Evolutionary conservation across 2,329 filamentous ascomycete species (phyloP), one percentile per base, ranked within the genome.

Genomic region (Phialocephala subalpina): DNA sequence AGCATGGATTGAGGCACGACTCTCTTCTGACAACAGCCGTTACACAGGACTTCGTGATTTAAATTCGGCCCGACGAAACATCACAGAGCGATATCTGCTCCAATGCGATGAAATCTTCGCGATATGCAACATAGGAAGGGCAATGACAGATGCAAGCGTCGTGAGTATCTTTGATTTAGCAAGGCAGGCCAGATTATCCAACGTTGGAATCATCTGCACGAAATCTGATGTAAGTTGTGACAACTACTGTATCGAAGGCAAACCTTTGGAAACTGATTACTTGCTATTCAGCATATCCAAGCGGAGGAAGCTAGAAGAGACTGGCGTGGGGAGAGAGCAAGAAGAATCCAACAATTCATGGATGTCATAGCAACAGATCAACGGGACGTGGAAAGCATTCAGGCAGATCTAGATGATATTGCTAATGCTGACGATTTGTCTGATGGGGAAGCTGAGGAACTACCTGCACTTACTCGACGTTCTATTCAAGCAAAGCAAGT

Each of bases 81-180:
- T 83, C 18, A 83, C 82, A 0, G 82, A 85, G 63, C 76, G 78
- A 0, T 84, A 83, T 61, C 55, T 84, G 0, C 69, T 80, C 1
- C 45, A 79, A 35, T 84, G 82, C 61, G 70, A 85, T 60, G 82
- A 83, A 63, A 82, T 85, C 3, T 81, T 85, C 59, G 81, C 77
- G 0, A 76, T 84, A 1, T 80, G 79, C 58, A 72, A 73, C 27
- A 82, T 82, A 18, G 78, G 77, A 0, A 77, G 83, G 11, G 82
- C 81, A 0, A 75, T 70, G 0, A 82, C 65, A 42, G 63, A 66
- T 66, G 63, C 40, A 29, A 56, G 63, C 33, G 63, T 66, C n/a
- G 20, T 53, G 52, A 62, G 22, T 53, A n/a, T 66, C 53, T 66
- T 66, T 53, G 60, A 66, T 12, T 33, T 62, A 33, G 63, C 63